Conservation (phyloP, 306 rosid species). For the Glycyrrhiza uralensis region DNA sequence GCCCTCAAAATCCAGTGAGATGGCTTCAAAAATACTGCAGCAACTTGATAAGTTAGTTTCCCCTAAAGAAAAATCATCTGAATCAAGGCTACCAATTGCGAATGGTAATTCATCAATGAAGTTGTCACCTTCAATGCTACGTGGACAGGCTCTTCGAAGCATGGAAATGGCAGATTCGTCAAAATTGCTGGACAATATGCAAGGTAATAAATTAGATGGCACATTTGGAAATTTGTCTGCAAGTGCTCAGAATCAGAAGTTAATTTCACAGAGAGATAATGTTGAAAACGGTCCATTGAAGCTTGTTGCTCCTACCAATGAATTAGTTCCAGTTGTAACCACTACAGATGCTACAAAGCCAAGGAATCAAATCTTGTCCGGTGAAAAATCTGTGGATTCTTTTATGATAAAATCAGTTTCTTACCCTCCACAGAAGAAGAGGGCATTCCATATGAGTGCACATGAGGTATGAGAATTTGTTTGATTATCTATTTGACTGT, state of each 20-base stretch:
- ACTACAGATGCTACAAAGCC: constrained; percentile 29
- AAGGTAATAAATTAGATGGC: constrained; percentile 27
- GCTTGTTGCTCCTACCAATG: constrained; percentile 34
- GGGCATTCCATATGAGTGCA: constrained; percentile 79
- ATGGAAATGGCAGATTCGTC: constrained; percentile 74
- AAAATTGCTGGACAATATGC: constrained; percentile 41
- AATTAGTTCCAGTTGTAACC: constrained; percentile 26
- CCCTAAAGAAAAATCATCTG: constrained; percentile 63
- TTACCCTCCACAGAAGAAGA: constrained; percentile 49
- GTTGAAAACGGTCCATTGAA: constrained; percentile 46
- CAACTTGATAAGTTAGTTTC: constrained; percentile 79
- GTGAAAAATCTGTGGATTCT: constrained; percentile 34
- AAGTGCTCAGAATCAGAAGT: constrained; percentile 31
- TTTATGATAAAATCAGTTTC: constrained; percentile 30
- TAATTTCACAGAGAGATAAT: constrained; percentile 39
- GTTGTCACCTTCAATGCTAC: constrained; percentile 77
- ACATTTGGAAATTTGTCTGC: constrained; percentile 23
- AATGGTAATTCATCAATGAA: constrained; percentile 57
- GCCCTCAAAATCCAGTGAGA: constrained; percentile 69
- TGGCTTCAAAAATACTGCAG: constrained; percentile 76
- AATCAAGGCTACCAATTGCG: constrained; percentile 35
- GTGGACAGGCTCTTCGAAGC: constrained; percentile 81
- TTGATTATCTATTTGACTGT: not conserved
- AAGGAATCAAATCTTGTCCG: constrained; percentile 29
- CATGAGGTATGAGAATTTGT: constrained; percentile 64